A percentile compares a stretch with the other conserved stretches of the same genome.
phyloP scores from a whole-genome alignment of 306 rosid genomes.

The Acacia acuminata region DNA sequence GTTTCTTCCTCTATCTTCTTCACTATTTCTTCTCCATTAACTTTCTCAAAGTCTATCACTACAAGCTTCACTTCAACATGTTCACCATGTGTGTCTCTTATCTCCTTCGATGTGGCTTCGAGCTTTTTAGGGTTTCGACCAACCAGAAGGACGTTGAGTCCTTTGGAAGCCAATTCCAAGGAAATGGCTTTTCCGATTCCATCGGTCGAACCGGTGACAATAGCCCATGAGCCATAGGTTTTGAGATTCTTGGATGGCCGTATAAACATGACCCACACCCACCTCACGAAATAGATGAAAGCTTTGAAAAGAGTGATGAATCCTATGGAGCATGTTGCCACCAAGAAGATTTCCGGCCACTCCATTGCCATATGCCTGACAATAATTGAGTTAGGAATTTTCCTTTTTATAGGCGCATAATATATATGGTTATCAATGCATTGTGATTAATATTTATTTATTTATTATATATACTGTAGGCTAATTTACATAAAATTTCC shows the following conservation, averaged over 20 bases:
- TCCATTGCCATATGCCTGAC: slow-evolving; percentile 9
- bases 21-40: slow-evolving; percentile 39
- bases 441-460: too few relatives aligned
- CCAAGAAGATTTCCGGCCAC: slow-evolving; percentile 22
- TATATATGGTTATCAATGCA: too few relatives aligned
- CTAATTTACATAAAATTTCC: too few relatives aligned
- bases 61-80: slow-evolving; percentile 27
- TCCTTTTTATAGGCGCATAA: too few relatives aligned
- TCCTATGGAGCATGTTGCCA: slow-evolving; percentile 36
- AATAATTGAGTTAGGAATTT: neutral
- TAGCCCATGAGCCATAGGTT: slow-evolving; percentile 77
- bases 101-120: slow-evolving; percentile 34
- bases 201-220: slow-evolving; percentile 80
- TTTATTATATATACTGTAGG: too few relatives aligned
- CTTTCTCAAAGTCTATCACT: slow-evolving; percentile 36
- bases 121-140: slow-evolving; percentile 43
- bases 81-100: neutral
- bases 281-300: slow-evolving; percentile 29
- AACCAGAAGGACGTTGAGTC: slow-evolving; percentile 63
- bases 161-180: slow-evolving; percentile 54
- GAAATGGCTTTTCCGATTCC: slow-evolving; percentile 88
- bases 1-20: slow-evolving; percentile 31
- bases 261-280: slow-evolving; percentile 55
- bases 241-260: slow-evolving; percentile 64
- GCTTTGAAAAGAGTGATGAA: slow-evolving; percentile 40